phyloP scores from a whole-genome alignment of 164 flowering plant genomes.

The Protea cynaroides region DNA sequence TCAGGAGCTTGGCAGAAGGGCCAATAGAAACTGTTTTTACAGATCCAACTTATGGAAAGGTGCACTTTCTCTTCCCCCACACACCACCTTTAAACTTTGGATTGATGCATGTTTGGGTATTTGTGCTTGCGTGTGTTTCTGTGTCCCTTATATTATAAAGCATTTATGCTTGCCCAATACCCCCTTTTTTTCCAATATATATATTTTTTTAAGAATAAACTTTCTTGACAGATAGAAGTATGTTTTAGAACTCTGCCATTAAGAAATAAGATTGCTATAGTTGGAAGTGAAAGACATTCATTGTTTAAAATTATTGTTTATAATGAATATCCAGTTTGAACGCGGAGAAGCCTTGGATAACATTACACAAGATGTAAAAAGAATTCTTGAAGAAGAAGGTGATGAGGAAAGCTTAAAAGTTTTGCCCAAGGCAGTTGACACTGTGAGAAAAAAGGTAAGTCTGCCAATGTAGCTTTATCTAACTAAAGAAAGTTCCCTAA shows the following conservation, averaged over 20 bases:
- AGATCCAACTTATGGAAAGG: conserved; percentile 93
- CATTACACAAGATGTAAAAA: conserved; percentile 73
- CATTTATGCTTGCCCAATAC: no score
- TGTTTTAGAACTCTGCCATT: no score
- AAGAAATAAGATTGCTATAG: no score
- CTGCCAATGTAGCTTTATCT: neutral
- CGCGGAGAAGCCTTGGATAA: conserved; percentile 94
- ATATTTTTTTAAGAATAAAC: neutral
- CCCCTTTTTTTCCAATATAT: neutral
- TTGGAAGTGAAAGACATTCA: no score
- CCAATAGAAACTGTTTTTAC: conserved; percentile 83
- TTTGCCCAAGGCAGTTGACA: conserved; percentile 78
- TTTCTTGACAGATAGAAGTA: no score
- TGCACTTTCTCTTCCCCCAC: conserved; percentile 15
- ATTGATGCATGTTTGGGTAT: neutral
- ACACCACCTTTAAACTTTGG: no score
- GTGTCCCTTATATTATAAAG: no score
- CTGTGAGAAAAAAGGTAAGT: conserved; percentile 77
- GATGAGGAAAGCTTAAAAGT: conserved; percentile 84
- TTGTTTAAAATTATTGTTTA: no score
- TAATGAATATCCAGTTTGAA: conserved; percentile 61
- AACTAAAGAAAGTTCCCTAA: no score
- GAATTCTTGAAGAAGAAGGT: conserved; percentile 70
- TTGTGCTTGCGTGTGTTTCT: no score
- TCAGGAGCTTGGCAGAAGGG: conserved; percentile 53